phyloP scores from a whole-genome alignment of 805 yeast species.

The Candida morakotiae region DNA sequence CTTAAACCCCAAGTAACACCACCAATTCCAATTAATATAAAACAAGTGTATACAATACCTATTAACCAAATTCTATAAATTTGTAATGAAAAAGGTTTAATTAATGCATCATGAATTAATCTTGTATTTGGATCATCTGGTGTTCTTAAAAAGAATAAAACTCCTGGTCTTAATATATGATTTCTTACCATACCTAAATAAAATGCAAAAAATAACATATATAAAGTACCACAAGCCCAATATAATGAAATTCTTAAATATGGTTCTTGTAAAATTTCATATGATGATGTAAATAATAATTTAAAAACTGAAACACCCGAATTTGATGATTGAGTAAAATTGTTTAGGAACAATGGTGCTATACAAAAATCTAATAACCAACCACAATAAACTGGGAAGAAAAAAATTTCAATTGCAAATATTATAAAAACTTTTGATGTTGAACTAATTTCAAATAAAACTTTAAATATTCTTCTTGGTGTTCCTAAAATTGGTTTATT shows the following conservation, averaged over 20 bases:
- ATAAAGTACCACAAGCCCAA: conserved; percentile 77
- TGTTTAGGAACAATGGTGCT: conserved; percentile 47
- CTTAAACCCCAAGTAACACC: conserved; percentile 49
- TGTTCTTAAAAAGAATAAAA: conserved; percentile 83
- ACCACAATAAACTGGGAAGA: conserved; percentile 88
- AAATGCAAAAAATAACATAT: conserved; percentile 83
- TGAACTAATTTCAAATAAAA: conserved; percentile 51
- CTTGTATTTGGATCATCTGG: conserved; percentile 92
- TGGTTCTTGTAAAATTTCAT: conserved; percentile 14
- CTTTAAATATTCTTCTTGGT: conserved; percentile 47
- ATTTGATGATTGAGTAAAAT: conserved; percentile 10
- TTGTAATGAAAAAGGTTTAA: conserved; percentile 70
- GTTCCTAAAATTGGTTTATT: conserved; percentile 46
- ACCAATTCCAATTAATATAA: conserved; percentile 76
- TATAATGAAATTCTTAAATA: conserved; percentile 23
- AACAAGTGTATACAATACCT: conserved; percentile 66
- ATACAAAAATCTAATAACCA: conserved; percentile 64
- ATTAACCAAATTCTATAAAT: conserved; percentile 68
- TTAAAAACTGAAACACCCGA: conserved; percentile 9
- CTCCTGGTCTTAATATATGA: conserved; percentile 78
- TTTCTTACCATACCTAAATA: conserved; percentile 81
- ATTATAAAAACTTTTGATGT: conserved; percentile 73
- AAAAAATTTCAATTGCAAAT: conserved; percentile 73
- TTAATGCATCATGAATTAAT: conserved; percentile 80
- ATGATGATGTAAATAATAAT: conserved; percentile 20